phyloP scores from a whole-genome alignment of 2,329 filamentous ascomycete genomes.

The Monascus ruber region DNA sequence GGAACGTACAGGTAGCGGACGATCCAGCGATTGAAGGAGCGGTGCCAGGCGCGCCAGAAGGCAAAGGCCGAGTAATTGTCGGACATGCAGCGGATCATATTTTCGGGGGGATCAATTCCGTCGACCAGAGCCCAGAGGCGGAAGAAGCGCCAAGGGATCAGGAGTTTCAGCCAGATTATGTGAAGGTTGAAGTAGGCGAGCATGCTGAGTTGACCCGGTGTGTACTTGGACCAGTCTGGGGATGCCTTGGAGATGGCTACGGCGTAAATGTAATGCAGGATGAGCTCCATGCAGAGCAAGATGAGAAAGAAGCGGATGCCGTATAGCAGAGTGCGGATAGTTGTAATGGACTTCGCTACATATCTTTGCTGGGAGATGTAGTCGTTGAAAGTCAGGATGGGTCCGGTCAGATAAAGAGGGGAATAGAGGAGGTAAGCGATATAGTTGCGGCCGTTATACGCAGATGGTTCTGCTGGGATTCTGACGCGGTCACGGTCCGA shows the following conservation, averaged over 20 bases:
- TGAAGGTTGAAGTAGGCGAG: conserved; percentile 93
- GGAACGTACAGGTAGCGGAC: conserved; percentile 90
- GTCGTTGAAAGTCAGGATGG: conserved; percentile 96
- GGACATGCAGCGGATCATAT: conserved; percentile 94
- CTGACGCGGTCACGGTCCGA: conserved; percentile 80
- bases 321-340: conserved; percentile 63
- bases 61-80: conserved; percentile 84
- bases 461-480: conserved; percentile 57
- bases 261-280: conserved; percentile 86
- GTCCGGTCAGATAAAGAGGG: conserved; percentile 82
- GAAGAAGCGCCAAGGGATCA: conserved; percentile 97
- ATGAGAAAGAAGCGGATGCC: conserved; percentile 69
- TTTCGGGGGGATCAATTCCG: conserved; percentile 88
- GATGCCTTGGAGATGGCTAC: conserved; percentile 77
- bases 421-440: conserved; percentile 83
- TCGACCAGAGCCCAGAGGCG: conserved; percentile 89
- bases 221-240: conserved; percentile 73
- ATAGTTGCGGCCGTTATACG: conserved; percentile 76
- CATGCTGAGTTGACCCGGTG: conserved; percentile 75
- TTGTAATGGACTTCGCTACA: conserved; percentile 58
- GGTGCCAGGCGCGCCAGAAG: conserved; percentile 96
- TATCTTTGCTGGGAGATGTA: conserved; percentile 81
- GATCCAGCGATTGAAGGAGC: conserved; percentile 88
- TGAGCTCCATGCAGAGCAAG: conserved; percentile 78
- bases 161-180: conserved; percentile 93